Conservation (phyloP, 352 stramenopile genomes). For the Phytophthora melonis region DNA sequence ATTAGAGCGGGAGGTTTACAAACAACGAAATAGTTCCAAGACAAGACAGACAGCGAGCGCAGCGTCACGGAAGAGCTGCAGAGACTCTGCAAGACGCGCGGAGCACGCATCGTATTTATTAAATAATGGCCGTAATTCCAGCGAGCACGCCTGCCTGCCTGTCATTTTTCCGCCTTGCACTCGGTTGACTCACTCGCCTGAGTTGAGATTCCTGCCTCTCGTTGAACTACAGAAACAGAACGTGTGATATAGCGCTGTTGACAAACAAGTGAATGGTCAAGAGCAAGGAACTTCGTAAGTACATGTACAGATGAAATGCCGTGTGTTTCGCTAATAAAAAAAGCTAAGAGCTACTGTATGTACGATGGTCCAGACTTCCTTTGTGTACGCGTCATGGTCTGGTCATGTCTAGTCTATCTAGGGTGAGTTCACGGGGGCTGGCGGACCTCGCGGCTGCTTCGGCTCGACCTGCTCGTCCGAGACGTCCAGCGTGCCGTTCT, state of each 20-base stretch:
- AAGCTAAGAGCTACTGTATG: conserved; percentile 26
- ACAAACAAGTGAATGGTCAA: conserved; percentile 35
- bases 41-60: not conserved
- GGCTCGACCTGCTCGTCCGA: conserved; percentile 27
- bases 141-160: conserved; percentile 11
- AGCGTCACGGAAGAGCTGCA: conserved; percentile 3
- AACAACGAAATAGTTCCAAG: too few species aligned
- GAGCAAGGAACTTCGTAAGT: not conserved
- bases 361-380: conserved; percentile 19
- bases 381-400: conserved; percentile 11
- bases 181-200: not conserved
- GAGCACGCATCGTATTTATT: conserved; percentile 40
- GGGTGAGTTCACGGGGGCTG: conserved; percentile 27
- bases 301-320: conserved; percentile 23
- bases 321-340: conserved; percentile 16
- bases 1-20: conserved; percentile 30
- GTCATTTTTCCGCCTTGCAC: not conserved
- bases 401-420: conserved; percentile 37
- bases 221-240: conserved; percentile 3
- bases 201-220: conserved; percentile 8
- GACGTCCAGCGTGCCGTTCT: conserved; percentile 25
- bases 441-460: conserved; percentile 27
- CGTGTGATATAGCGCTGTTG: not conserved
- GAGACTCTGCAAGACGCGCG: not conserved
- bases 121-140: conserved; percentile 21